Evolutionary conservation across 306 rosid genomes (phyloP), one percentile per base, ranked within the genome.

Genomic region (Quercus dentata): DNA sequence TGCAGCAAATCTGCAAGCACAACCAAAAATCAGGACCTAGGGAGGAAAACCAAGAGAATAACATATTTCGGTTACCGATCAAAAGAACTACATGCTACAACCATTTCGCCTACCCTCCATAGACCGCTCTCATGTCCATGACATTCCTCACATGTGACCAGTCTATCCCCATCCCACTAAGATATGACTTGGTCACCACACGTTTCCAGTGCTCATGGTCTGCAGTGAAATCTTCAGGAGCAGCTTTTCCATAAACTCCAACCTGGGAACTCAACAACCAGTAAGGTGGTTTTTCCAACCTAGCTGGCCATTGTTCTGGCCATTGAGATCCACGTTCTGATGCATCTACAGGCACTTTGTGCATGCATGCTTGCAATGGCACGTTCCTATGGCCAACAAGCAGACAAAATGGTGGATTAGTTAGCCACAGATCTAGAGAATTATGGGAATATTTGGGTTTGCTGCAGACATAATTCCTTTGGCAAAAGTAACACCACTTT

Each of bases 241-340:
- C 98, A 17, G 99, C 83, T 87, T 92, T 93, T 71, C 99, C 99
- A 58, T 96, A 96, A 81, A 93, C 98, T 82, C 99, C 99, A 70
- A 85, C 91, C 79, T 93, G 97, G 80, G 97, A 90, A 80, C 90
- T 88, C 69, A 77, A 85, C 87, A 96, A 84, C 99, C 99, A 96
- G 76, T 91, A 91, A 19, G 99, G 99, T 71, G 91, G 62, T 76
- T 84, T 90, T 83, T 86, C 87, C 88, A 90, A 81, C 84, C 99
- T 89, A 41, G 88, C 81, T 23, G 97, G 97, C 99, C 99, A 96
- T 83, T 86, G 89, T 83, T 76, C 93, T 1, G 99, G 99, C 98
- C 92, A 96, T 69, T 93, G 84, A 64, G 94, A 90, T 69, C 98
- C 98, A 55, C 97, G 94, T 41, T 84, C 92, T 14, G 71, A 73